phyloP scores from a whole-genome alignment of 257 asterid genomes.

The Datura wrightii region DNA sequence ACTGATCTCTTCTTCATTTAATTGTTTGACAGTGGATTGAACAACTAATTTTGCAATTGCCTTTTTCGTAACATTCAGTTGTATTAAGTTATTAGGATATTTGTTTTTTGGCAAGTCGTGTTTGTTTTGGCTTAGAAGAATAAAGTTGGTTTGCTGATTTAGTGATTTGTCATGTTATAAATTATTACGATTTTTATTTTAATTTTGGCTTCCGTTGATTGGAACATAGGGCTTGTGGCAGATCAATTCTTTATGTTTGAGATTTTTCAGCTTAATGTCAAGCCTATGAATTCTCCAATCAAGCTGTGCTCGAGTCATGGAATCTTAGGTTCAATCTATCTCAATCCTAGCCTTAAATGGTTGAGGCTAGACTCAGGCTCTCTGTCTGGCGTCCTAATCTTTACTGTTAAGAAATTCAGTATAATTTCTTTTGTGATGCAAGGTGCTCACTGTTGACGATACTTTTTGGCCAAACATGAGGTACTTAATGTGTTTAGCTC shows the following conservation, averaged over 20 bases:
- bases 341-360: constrained; percentile 6
- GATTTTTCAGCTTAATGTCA: no score
- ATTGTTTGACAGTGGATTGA: neutral
- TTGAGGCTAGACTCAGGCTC: neutral
- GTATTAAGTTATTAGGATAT: neutral
- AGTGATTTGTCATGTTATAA: neutral
- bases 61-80: neutral
- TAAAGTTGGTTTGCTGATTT: constrained; percentile 14
- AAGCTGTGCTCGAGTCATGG: no score
- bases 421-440: neutral
- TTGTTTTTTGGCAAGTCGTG: neutral
- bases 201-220: neutral
- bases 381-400: neutral
- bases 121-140: constrained; percentile 20
- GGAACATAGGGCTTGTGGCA: neutral
- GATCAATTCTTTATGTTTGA: neutral
- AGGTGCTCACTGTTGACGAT: neutral
- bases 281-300: no score
- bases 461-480: neutral
- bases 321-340: neutral
- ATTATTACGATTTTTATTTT: neutral
- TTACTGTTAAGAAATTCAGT: neutral
- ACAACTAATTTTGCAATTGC: neutral
- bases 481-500: neutral
- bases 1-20: neutral